Percentiles rank a stretch among this genome's conserved stretches.
These are phyloP conservation scores for Trypanosoma congolense DNA, from an alignment of 208 protist genomes.

Conservation along the genomic window DNA sequence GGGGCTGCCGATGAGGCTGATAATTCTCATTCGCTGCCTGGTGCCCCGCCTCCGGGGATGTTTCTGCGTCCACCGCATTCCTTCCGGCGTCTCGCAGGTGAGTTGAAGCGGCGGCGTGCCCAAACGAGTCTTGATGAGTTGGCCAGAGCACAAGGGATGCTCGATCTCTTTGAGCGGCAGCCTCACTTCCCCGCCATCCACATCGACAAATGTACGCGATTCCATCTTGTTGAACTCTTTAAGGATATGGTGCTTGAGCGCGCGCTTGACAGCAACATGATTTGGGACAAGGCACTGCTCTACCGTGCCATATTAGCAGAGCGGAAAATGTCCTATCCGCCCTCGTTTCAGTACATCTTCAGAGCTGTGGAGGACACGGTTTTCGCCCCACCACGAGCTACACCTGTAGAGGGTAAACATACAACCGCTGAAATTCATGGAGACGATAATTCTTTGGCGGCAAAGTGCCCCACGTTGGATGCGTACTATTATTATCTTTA, in stretches of 20 bases:
- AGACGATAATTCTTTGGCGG: background rate
- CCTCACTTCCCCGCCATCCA: constrained; percentile 80
- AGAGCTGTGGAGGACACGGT: constrained; percentile 36
- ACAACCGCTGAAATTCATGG: background rate
- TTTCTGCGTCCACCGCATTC: constrained; percentile 58
- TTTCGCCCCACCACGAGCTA: constrained; percentile 21
- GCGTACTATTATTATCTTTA: constrained; percentile 73
- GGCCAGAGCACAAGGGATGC: constrained; percentile 48
- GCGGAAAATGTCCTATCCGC: constrained; percentile 61
- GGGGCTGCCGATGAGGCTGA: background rate
- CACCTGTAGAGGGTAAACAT: background rate
- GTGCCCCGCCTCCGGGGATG: constrained; percentile 35
- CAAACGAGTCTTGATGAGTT: constrained; percentile 54
- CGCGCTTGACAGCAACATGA: constrained; percentile 38
- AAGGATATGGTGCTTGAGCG: constrained; percentile 75
- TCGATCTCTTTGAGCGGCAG: constrained; percentile 82
- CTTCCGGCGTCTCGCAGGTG: constrained; percentile 46
- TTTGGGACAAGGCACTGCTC: constrained; percentile 84
- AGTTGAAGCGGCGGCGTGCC: constrained; percentile 37
- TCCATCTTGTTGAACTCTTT: constrained; percentile 78
- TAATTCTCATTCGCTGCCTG: constrained; percentile 21
- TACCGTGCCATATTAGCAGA: constrained; percentile 75
- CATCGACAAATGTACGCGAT: constrained; percentile 57
- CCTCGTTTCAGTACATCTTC: constrained; percentile 67
- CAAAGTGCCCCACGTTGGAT: constrained; percentile 39